These are phyloP conservation scores for Aaosphaeria pasadenensis DNA, from an alignment of 2,329 filamentous ascomycete genomes.

Conservation along the genomic window DNA sequence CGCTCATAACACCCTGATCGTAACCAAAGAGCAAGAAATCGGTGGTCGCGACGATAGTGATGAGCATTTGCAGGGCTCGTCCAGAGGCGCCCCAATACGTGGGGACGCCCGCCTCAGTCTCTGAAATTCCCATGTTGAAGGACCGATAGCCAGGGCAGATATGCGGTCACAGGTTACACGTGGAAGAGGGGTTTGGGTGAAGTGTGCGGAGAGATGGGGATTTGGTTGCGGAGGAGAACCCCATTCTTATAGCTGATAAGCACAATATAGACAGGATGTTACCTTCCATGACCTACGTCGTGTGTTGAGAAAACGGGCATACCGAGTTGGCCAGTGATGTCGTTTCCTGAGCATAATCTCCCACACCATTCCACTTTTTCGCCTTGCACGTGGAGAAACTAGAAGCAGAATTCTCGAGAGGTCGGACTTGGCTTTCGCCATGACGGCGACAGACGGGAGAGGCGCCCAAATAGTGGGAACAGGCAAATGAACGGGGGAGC, in stretches of 20 bases:
- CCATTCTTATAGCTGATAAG: not conserved
- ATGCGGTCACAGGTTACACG: not conserved
- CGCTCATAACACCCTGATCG: slow-evolving; percentile 43
- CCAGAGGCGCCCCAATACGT: not conserved
- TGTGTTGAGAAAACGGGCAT: not conserved
- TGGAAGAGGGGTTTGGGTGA: not conserved
- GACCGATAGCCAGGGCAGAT: not conserved
- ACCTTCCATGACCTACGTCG: not conserved
- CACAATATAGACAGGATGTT: not conserved
- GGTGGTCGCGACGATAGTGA: slow-evolving; percentile 44
- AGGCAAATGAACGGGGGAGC: not conserved
- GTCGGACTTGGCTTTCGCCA: not conserved
- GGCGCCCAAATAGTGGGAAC: not conserved
- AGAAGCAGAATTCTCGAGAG: not conserved
- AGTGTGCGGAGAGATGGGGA: not conserved
- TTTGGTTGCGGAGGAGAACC: not conserved
- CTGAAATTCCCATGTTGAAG: not conserved
- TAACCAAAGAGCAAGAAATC: slow-evolving; percentile 51
- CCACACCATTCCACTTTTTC: not conserved
- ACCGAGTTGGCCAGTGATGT: not conserved
- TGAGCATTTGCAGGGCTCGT: slow-evolving; percentile 25
- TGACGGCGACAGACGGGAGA: not conserved
- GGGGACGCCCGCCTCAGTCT: not conserved
- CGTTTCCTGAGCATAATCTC: not conserved
- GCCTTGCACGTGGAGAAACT: not conserved